These are phyloP conservation scores for Thamnidium elegans DNA, from an alignment of 192 early-diverging fungal genomes.

Conservation along the genomic window DNA sequence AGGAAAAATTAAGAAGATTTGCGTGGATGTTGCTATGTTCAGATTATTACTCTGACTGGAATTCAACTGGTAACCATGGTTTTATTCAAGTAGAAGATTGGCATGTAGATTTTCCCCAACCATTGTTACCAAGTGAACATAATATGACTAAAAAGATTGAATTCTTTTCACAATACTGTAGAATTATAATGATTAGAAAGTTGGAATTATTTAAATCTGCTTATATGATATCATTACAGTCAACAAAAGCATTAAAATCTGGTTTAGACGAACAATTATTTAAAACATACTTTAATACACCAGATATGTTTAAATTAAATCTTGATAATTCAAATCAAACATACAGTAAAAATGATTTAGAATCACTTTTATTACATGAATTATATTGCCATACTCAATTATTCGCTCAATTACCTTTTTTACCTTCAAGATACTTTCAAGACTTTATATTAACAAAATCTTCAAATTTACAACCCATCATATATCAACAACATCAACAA, in stretches of 20 bases:
- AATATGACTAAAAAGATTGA: constrained; percentile 1
- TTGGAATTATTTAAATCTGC: constrained; percentile 22
- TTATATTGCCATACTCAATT: constrained; percentile 23
- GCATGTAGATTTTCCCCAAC: constrained; percentile 28
- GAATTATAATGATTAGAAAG: constrained; percentile 21
- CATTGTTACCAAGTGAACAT: constrained; percentile 1
- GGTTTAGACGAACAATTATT: constrained; percentile 12
- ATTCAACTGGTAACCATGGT: constrained; percentile 19
- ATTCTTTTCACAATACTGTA: constrained; percentile 24
- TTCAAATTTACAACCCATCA: background rate
- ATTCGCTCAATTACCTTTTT: constrained; percentile 20
- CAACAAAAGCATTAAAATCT: background rate
- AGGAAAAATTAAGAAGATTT: constrained; percentile 25
- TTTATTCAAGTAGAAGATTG: constrained; percentile 20
- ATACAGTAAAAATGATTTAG: constrained; percentile 5
- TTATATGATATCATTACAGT: constrained; percentile 6
- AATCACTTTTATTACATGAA: constrained; percentile 12
- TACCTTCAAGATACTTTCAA: constrained; percentile 16
- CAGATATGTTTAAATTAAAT: constrained; percentile 1
- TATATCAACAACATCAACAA: constrained; percentile 6
- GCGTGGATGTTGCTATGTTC: constrained; percentile 33
- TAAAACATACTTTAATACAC: background rate
- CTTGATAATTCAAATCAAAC: background rate
- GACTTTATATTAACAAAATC: constrained; percentile 1
- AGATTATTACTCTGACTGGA: constrained; percentile 25